Base-by-base conservation (phyloP, 768 basidiomycete genomes). In the Kwoniella mangroviensis region DNA sequence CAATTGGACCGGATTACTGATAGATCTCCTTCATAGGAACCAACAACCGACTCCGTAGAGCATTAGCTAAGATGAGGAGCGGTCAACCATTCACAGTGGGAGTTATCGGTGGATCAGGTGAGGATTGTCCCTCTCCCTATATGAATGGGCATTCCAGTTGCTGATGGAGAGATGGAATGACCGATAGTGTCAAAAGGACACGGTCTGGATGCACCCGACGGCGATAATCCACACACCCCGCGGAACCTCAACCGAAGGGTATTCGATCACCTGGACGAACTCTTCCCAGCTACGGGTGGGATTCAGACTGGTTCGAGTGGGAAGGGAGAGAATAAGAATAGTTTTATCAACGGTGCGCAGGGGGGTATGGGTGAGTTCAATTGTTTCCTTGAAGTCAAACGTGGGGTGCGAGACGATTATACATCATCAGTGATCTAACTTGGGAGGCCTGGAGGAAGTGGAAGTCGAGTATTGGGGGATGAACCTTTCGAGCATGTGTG, bases 341-440 rank as follows among this genome's bases (percentile, higher is more conserved):
- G 67, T 17, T 79, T 79, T 21, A 52, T 80, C 17, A 82, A 79
- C 62, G 81, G 81, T 15, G 81, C 81, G 4, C 76, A 78, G 59
- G 81, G 81, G 21, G 79, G 79, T 17, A 73, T 71, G 4, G 78
- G 81, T 64, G 62, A 62, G 75, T 72, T 10, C 13, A 3, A 13
- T 1, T 7, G 34, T 5, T 34, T 34, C 34, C 34, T 34, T 34
- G 34, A 34, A 7, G 6, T 34, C 0, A 34, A 4, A 34, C 0
- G 34, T 34, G 0, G 34, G 34, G 1, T 34, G 34, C 0, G 0
- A 34, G 34, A 34, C 6, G 6, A 34, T 34, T 28, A 28, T 28
- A 28, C 4, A 28, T 28, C 28, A 2, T 2, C 28, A 28, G 4
- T 28, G 28, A 4, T 2, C 28, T 28, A 28, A 4, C 34, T 34